These are phyloP conservation scores for Aspergillus viridinutans DNA, from an alignment of 2,329 filamentous ascomycete species.

Conservation along the genomic window DNA sequence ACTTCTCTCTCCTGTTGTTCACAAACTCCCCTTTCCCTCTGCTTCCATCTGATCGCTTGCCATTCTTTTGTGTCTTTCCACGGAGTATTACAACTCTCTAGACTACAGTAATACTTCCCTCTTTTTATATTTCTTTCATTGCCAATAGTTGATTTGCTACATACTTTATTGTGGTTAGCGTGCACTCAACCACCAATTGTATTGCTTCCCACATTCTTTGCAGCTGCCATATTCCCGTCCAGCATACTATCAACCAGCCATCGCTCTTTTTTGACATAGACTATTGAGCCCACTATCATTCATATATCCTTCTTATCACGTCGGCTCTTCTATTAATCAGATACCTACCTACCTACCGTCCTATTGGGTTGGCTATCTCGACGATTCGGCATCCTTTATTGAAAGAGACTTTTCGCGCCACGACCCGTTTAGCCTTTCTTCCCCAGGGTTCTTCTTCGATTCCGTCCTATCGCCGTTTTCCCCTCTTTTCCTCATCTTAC, in stretches of 20 bases:
- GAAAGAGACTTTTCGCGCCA: background rate
- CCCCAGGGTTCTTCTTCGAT: background rate
- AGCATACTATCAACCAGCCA: background rate
- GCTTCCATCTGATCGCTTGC: slow-evolving; percentile 1
- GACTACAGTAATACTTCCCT: slow-evolving; percentile 2
- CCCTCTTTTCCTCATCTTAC: background rate
- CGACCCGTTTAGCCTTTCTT: background rate
- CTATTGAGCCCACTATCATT: background rate
- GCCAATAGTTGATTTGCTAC: background rate
- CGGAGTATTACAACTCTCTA: background rate
- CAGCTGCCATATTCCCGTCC: background rate
- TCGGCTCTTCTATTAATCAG: slow-evolving; percentile 1
- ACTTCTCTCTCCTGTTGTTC: slow-evolving; percentile 3
- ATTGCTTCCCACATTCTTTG: slow-evolving; percentile 3
- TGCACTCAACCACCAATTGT: background rate
- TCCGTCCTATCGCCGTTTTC: background rate
- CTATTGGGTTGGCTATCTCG: background rate
- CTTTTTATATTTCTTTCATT: background rate
- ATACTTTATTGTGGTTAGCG: background rate
- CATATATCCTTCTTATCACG: background rate
- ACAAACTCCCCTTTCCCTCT: slow-evolving; percentile 1
- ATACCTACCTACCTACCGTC: background rate
- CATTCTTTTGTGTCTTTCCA: background rate
- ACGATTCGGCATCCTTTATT: background rate
- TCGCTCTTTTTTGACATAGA: slow-evolving; percentile 1